Conservation (phyloP, 345 rosid species). For the Acer saccharum region DNA sequence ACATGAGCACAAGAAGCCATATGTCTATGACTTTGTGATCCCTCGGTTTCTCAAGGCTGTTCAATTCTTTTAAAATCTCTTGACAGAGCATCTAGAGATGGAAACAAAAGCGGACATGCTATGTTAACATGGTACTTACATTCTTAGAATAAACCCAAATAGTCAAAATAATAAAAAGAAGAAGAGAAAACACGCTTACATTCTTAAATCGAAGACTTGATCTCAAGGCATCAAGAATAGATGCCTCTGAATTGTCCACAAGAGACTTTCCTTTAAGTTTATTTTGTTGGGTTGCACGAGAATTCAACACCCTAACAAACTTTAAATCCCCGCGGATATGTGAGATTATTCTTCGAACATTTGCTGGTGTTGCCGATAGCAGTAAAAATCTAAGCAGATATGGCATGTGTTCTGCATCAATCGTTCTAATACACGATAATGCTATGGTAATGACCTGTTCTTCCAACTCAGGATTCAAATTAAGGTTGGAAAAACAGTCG, state of each 20-base stretch:
- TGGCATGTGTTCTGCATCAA: constrained; percentile 73
- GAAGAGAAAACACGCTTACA: constrained; percentile 36
- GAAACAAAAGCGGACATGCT: constrained; percentile 13
- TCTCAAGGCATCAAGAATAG: constrained; percentile 73
- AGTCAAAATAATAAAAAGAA: not conserved
- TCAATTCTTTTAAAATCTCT: constrained; percentile 76
- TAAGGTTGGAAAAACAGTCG: constrained; percentile 73
- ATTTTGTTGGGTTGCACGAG: constrained; percentile 38
- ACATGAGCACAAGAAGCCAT: constrained; percentile 73
- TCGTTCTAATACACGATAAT: constrained; percentile 72
- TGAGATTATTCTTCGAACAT: constrained; percentile 69
- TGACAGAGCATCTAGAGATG: constrained; percentile 64
- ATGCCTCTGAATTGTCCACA: constrained; percentile 53
- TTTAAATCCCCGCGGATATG: constrained; percentile 72
- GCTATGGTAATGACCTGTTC: constrained; percentile 79
- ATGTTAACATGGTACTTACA: constrained; percentile 11
- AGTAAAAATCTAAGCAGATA: constrained; percentile 71
- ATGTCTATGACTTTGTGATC: constrained; percentile 80
- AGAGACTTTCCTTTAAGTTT: constrained; percentile 68
- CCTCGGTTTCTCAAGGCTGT: constrained; percentile 59
- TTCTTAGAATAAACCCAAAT: constrained; percentile 1
- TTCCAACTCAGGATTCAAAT: constrained; percentile 65
- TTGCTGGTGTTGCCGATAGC: constrained; percentile 71
- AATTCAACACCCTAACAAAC: constrained; percentile 53
- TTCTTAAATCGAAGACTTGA: constrained; percentile 80